A percentile compares a stretch with the other conserved stretches of the same genome.
phyloP scores from a whole-genome alignment of 495 filamentous ascomycete genomes.

The Gamarada debralockiae region DNA sequence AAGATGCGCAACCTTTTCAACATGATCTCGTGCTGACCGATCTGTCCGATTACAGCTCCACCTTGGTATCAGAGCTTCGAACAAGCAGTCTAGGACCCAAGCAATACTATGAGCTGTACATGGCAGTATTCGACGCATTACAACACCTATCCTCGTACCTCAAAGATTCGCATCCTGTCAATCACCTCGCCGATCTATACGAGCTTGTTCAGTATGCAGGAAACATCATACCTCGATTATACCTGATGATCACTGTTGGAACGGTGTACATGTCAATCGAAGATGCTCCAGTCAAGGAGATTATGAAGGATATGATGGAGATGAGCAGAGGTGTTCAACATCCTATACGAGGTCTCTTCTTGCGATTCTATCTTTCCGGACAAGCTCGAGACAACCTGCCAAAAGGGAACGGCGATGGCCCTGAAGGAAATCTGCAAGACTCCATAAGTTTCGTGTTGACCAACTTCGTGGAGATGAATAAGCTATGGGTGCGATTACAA shows the following conservation, averaged over 20 bases:
- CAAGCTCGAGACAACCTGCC: slow-evolving; percentile 90
- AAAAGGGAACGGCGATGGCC: slow-evolving; percentile 78
- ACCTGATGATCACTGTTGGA: slow-evolving; percentile 98
- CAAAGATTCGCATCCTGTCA: slow-evolving; percentile 93
- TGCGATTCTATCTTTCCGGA: slow-evolving; percentile 92
- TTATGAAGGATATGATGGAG: slow-evolving; percentile 99
- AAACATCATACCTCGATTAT: slow-evolving; percentile 93
- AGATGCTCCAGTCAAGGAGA: slow-evolving; percentile 97
- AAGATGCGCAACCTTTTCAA: background rate
- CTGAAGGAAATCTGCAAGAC: slow-evolving; percentile 94
- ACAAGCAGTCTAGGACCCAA: slow-evolving; percentile 94
- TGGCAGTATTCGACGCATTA: slow-evolving; percentile 96
- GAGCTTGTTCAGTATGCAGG: slow-evolving; percentile 98
- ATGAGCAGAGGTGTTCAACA: slow-evolving; percentile 98
- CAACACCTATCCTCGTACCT: slow-evolving; percentile 95
- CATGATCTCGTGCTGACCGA: slow-evolving; percentile 20
- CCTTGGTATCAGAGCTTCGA: slow-evolving; percentile 92
- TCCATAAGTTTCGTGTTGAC: slow-evolving; percentile 96
- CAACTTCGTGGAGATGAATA: slow-evolving; percentile 99
- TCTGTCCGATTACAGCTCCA: slow-evolving; percentile 60
- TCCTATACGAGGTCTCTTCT: slow-evolving; percentile 87
- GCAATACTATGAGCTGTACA: slow-evolving; percentile 99
- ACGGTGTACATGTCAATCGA: slow-evolving; percentile 99
- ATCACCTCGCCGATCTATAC: slow-evolving; percentile 97
- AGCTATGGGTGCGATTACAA: slow-evolving; percentile 95